Base-by-base conservation (phyloP, 2,329 filamentous ascomycete genomes). In the Ophiostoma fasciatum region DNA sequence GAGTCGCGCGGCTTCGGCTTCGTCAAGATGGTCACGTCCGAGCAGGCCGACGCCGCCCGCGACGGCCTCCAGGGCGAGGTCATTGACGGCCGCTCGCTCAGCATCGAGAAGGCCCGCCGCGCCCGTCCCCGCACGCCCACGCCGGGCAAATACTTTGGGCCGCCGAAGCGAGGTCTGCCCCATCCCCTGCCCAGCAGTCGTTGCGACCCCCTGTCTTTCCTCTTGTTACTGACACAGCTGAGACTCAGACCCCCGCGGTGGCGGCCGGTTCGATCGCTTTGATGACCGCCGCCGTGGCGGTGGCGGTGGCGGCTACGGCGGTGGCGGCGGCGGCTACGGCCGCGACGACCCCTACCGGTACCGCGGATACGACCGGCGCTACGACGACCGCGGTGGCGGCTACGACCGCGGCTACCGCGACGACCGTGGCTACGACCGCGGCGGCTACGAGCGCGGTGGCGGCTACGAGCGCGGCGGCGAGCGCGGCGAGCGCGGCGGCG, bases 1-100 rank as follows among this genome's bases (percentile, higher is more conserved):
- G 90, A 98, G 62, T 96, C 88, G 49, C 90, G 90, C 60, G 90
- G 90, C 47, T 98, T 98, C 48, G 90, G 90, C 38, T 98, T 98
- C 64, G 90, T 98, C 57, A 96, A 98, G 68, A 96, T 98, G 88
- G 77, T 85, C 42, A 92, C 84, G 40, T 74, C 83, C 33, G 88
- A 96, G 38, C 82, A 94, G 61, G 90, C 90, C 45, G 90, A 98
- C 60, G 87, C 90, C 48, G 90, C 90, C 48, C 94, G 90, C 66
- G 90, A 96, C 53, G 88, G 82, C 36, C 71, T 98, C 22, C 88
- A 96, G 59, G 88, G 88, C 53, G 88, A 96, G 60, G 74, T 84
- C 48, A 85, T 94, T 46, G 88, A 98, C 55, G 90, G 90, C 42
- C 82, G 90, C 50, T 94, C 87, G 43, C 64, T 98, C 51, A 94